Evolutionary conservation across 75 land plant species (phyloP).

Genomic region (Picea glauca): DNA sequence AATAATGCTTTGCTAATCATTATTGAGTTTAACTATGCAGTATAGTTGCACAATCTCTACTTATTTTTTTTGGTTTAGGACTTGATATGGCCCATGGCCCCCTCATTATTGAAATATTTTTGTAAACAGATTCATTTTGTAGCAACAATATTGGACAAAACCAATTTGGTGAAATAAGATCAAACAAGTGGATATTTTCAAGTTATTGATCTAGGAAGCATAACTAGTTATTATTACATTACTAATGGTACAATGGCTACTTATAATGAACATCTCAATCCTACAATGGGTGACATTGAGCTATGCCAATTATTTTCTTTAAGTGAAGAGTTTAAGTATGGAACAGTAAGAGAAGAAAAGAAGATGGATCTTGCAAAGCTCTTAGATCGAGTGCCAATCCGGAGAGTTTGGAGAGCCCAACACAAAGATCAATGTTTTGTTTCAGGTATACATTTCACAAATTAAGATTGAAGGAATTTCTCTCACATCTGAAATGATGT

Average conservation of each 20-base stretch:
- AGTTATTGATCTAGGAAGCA: constrained; percentile 88
- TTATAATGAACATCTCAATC: constrained; percentile 90
- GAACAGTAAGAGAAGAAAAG: constrained; percentile 91
- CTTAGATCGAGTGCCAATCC: constrained; percentile 86
- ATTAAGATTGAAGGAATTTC: constrained; percentile 92
- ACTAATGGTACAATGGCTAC: constrained; percentile 91
- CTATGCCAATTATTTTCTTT: constrained; percentile 87
- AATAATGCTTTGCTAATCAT: no score
- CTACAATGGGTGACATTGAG: constrained; percentile 95
- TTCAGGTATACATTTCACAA: constrained; percentile 85
- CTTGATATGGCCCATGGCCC: background rate
- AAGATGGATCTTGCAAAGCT: constrained; percentile 93
- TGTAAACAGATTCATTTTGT: constrained; percentile 80
- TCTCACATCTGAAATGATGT: constrained; percentile 90
- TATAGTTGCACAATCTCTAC: background rate
- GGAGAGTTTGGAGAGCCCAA: constrained; percentile 89
- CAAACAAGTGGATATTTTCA: constrained; percentile 92
- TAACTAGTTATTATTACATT: constrained; percentile 93
- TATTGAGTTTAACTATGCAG: no score
- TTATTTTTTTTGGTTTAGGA: background rate
- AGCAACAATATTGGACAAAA: constrained; percentile 82
- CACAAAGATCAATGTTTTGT: constrained; percentile 89
- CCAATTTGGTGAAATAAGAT: constrained; percentile 87
- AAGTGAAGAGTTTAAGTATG: constrained; percentile 95
- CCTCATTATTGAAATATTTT: constrained; percentile 6